Evolutionary conservation across 1,284 basidiomycete species (phyloP), one percentile per base, ranked within the genome.

Genomic region (Cutaneotrichosporon arboriforme): DNA sequence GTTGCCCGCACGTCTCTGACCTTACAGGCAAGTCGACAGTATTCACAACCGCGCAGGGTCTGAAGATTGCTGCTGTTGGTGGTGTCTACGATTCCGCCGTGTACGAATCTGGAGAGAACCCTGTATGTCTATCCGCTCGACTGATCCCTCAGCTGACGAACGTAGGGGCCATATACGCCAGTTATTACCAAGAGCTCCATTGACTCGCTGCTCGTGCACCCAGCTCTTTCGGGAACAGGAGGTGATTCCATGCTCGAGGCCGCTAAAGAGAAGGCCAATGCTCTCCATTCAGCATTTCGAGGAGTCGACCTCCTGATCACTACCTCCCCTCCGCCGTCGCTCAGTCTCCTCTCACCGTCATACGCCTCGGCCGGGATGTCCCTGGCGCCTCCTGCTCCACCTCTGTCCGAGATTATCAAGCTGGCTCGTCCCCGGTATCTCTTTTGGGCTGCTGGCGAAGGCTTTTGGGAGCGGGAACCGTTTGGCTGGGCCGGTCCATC

Each of bases 401-500:
- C 86, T 10, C 73, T 91, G 2, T 81, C 85, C 49, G 86, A 88
- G 37, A 69, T 88, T 0, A 77, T 89, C 14, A 77, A 78, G 38
- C 62, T 59, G 31, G 55, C 67, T 0, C 65, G 68, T 37, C 73
- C 75, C 15, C 60, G 73, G 13, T 76, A 76, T 52, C 53, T 75
- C 20, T 66, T 83, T 80, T 58, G 80, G 81, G 43, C 81, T 76
- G 49, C 83, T 78, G 35, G 74, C 69, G 71, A 74, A 1, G 73
- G 69, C 0, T 97, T 92, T 71, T 96, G 91, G 90, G 92, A 97
- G 70, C 78, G 91, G 49, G 90, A 94, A 61, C 91, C 92, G 3
- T 92, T 84, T 68, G 73, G 81, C 5, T 96, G 91, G 91, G 80
- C 83, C 33, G 84, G 84, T 34, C 83, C 84, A 51, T 76, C 77